A percentile compares a stretch with the other conserved stretches of the same genome.
Evolutionary conservation across 495 filamentous ascomycete genomes (phyloP).

Genomic region (Neurospora sublineolata): DNA sequence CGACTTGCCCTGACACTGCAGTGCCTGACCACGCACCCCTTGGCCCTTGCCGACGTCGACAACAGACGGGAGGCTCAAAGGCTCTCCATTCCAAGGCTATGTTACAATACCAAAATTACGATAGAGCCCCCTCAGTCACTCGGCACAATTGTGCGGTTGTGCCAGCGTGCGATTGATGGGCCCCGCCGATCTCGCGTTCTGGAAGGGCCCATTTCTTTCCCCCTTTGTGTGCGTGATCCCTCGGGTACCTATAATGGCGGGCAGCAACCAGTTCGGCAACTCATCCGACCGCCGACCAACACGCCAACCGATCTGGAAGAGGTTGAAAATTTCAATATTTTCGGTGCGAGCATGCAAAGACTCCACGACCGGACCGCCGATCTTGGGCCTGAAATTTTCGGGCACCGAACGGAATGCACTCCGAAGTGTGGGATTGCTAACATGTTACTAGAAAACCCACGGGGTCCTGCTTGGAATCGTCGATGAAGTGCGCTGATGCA

Average conservation of each 20-base stretch:
- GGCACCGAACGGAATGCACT: background rate
- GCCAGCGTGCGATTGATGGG: background rate
- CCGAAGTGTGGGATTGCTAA: background rate
- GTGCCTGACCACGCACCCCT: no score
- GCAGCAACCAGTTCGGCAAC: background rate
- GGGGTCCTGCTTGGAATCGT: background rate
- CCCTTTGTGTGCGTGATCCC: background rate
- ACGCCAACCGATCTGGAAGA: background rate
- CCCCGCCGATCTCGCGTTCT: slow-evolving; percentile 10
- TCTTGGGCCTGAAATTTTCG: background rate
- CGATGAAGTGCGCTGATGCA: background rate
- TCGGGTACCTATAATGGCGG: background rate
- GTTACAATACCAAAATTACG: background rate
- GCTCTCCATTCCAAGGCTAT: background rate
- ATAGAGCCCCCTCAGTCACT: background rate
- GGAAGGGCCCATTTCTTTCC: slow-evolving; percentile 12
- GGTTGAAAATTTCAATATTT: background rate
- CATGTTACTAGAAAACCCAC: background rate
- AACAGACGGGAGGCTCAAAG: background rate
- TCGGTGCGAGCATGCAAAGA: background rate
- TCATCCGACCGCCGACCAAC: background rate
- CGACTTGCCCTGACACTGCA: background rate
- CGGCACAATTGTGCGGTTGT: background rate
- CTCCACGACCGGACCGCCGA: background rate
- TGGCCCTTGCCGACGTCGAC: background rate